Evolutionary conservation across 2,329 filamentous ascomycete species (phyloP), one percentile per base, ranked within the genome.

Genomic region (Penicillium sp.): DNA sequence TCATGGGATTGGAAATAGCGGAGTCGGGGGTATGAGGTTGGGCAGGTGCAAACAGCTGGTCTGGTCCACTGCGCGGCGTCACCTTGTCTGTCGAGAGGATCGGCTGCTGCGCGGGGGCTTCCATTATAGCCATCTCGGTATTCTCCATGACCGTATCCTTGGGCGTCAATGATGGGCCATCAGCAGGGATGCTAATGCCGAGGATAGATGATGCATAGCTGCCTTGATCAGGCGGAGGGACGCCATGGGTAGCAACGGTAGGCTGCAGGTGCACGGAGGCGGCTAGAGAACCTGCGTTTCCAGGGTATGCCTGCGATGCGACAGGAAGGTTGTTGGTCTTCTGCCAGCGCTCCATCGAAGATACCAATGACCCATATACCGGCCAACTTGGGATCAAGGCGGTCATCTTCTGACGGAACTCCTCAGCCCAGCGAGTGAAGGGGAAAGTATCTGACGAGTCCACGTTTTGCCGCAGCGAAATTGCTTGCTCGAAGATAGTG

Each of bases 11-110:
- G 13, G 72, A 71, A 6, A 63, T 65, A n/a, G 72, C 68, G 0
- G 75, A 76, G n/a, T 76, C 73, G 3, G 75, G 70, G 0, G 73
- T 75, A 19, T 64, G 67, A 4, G 71, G 72, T 52, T 76, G 73
- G 4, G 66, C 66, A 35, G 65, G 61, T 2, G 57, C 57, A 38
- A 70, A 65, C 22, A 68, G 56, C 14, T 63, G 59, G 46, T 71
- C 67, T 25, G 69, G 57, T 19, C 59, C 65, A 55, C 59, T 68
- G 52, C 62, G 61, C 6, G 68, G 57, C 6, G 71, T 64, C 14
- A 68, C 55, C 38, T 70, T 70, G 49, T 74, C 70, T 7, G 14
- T 7, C 14, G 53, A 16, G n/a, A 48, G 25, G 3, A 58, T 52
- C 25, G 60, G 54, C 16, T 61, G 58, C 40, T 67, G 69, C 30